Evolutionary conservation across 768 basidiomycete species (phyloP).

Genomic region (Sarcodon sp.): DNA sequence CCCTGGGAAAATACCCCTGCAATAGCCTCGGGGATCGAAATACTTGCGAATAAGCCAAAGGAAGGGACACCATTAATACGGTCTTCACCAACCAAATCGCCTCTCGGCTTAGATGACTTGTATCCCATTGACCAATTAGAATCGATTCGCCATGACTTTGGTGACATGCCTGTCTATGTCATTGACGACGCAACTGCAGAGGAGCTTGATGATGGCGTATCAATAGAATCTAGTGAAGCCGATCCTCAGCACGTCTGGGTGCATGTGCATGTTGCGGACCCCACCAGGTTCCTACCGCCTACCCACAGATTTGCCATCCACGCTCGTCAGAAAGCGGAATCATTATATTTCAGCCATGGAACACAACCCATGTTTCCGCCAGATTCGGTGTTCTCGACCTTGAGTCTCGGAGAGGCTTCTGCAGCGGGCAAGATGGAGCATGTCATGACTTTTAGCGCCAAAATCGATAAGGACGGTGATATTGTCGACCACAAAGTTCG

Average conservation of each 20-base stretch:
- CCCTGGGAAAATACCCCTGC: slow-evolving; percentile 66
- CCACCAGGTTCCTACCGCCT: slow-evolving; percentile 66
- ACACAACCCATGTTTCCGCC: slow-evolving; percentile 66
- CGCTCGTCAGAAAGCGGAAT: slow-evolving; percentile 38
- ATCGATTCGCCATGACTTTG: slow-evolving; percentile 76
- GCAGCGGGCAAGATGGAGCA: slow-evolving; percentile 25
- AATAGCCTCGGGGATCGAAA: not conserved
- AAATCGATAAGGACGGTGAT: slow-evolving; percentile 46
- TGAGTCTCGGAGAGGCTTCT: slow-evolving; percentile 29
- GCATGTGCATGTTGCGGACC: slow-evolving; percentile 90
- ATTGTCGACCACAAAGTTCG: slow-evolving; percentile 59
- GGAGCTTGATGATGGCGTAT: slow-evolving; percentile 92
- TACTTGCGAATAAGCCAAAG: slow-evolving; percentile 6
- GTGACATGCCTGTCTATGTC: slow-evolving; percentile 66
- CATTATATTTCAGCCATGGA: slow-evolving; percentile 54
- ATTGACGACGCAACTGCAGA: slow-evolving; percentile 71
- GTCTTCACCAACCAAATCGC: slow-evolving; percentile 7
- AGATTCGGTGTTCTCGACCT: slow-evolving; percentile 32
- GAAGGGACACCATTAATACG: slow-evolving; percentile 1
- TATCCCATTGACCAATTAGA: slow-evolving; percentile 52
- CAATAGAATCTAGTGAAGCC: slow-evolving; percentile 53
- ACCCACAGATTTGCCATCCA: slow-evolving; percentile 44
- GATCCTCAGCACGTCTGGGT: slow-evolving; percentile 63
- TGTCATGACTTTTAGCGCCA: slow-evolving; percentile 72
- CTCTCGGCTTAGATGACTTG: slow-evolving; percentile 50